Conservation (phyloP, 257 asterid genomes). For the Solanum neorickii region DNA sequence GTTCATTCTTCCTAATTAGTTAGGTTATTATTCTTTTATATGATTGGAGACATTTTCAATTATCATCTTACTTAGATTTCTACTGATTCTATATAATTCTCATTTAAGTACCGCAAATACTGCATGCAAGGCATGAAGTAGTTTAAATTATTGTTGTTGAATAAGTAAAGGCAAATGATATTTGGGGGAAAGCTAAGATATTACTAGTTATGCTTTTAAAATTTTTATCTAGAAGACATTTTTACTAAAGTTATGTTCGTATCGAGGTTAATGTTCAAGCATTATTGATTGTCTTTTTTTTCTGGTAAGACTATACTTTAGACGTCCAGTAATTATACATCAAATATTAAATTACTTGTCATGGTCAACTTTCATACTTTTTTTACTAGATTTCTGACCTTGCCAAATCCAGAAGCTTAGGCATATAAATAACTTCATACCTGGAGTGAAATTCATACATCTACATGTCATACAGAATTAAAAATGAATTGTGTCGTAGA, state of each 20-base stretch:
- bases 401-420: no score
- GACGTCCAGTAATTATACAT: neutral
- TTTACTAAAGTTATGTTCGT: neutral
- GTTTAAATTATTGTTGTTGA: neutral
- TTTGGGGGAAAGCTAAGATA: neutral
- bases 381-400: no score
- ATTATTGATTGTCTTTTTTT: no score
- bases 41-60: neutral
- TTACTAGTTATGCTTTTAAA: no score
- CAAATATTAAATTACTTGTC: neutral
- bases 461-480: no score
- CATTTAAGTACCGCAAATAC: neutral
- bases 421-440: no score
- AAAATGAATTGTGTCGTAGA: no score
- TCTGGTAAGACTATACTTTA: neutral
- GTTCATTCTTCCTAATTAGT: neutral
- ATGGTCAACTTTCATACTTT: no score
- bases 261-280: neutral
- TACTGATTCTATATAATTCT: neutral
- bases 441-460: no score
- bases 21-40: neutral
- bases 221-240: no score
- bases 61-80: neutral
- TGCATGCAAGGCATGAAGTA: neutral
- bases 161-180: neutral